Evolutionary conservation across 2,329 filamentous ascomycete species (phyloP), one percentile per base, ranked within the genome.

Genomic region (Daldinia eschscholtzii): DNA sequence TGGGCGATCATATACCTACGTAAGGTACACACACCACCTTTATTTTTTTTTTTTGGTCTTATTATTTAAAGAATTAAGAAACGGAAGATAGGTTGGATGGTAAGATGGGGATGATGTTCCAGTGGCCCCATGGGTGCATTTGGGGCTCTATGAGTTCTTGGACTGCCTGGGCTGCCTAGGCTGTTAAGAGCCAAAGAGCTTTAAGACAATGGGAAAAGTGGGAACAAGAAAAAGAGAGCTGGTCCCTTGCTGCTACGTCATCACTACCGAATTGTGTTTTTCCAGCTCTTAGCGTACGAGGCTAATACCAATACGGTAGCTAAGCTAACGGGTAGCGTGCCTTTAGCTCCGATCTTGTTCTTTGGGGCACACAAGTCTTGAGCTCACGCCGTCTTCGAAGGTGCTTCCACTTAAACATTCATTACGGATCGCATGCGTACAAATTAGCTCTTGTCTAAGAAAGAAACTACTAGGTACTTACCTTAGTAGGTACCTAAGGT

Each of bases 221-320:
- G 65, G 65, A 46, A 57, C 26, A 41, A 33, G 57, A 53, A 69
- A 60, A 53, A 69, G 50, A 64, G 41, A 57, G 58, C 41, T 70
- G 65, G 67, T 66, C 58, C 68, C 66, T 65, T 68, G 53, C 44
- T 66, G 13, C 70, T 75, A 75, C 74, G 74, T 75, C 74, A 76
- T 76, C 46, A 59, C 50, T 61, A 44, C 57, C 64, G n/a, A 65
- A 61, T 67, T 39, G 61, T 41, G 23, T 57, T 50, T 46, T 64
- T 61, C 63, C 50, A 30, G 44, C 37, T 58, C 56, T 30, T 37
- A 65, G 57, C 23, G 15, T 48, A 12, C 2, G 2, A 20, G 23
- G 48, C 68, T 70, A 70, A 33, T 57, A 62, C 62, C 3, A 64
- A 70, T 55, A 39, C 41, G 37, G 23, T 30, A 48, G 18, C 48